Conservation (phyloP, 164 flowering plant species). For the Saururus chinensis region DNA sequence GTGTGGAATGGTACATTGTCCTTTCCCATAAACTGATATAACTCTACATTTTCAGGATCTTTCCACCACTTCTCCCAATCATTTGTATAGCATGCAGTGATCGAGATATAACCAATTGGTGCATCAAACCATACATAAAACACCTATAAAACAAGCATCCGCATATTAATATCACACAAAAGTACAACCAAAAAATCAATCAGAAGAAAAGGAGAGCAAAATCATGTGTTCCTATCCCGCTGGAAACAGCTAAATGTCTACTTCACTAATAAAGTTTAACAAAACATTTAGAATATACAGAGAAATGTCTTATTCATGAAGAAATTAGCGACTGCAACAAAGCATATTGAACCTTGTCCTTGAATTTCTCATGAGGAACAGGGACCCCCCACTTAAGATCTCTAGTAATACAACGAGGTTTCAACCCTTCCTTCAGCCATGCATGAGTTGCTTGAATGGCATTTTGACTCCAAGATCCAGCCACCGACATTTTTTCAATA, state of each 20-base stretch:
- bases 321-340: background rate
- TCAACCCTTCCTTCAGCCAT: conserved; percentile 88
- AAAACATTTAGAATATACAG: background rate
- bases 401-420: conserved; percentile 75
- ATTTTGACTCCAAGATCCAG: conserved; percentile 93
- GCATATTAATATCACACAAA: no score
- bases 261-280: background rate
- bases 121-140: conserved; percentile 99
- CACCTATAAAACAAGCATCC: conserved; percentile 32
- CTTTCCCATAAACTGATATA: conserved; percentile 97
- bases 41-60: conserved; percentile 85
- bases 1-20: conserved; percentile 98
- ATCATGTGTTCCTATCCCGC: background rate
- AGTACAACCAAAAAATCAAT: no score
- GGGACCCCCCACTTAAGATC: conserved; percentile 99
- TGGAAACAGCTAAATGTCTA: background rate
- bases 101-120: conserved; percentile 91
- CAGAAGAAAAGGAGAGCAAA: background rate
- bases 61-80: conserved; percentile 99
- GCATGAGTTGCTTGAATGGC: conserved; percentile 84
- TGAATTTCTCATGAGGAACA: conserved; percentile 79
- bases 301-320: background rate
- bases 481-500: conserved; percentile 53
- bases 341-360: conserved; percentile 68
- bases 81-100: conserved; percentile 70